Percentiles rank a stretch among this genome's conserved stretches.
phyloP scores from a whole-genome alignment of 2,329 filamentous ascomycete species.

The Verticillium nubilum region DNA sequence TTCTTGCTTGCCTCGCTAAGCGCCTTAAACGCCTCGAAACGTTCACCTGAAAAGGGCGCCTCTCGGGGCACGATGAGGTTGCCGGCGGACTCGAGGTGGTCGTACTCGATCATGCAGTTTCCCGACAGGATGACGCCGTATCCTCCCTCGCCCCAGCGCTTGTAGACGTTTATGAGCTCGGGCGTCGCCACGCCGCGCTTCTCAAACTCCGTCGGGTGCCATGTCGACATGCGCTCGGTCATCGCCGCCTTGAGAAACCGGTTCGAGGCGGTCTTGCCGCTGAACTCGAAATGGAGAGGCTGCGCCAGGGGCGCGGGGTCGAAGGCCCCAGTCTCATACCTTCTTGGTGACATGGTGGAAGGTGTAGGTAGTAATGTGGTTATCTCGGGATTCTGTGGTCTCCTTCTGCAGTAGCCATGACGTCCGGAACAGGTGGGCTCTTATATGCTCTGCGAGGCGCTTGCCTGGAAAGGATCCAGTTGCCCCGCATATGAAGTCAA shows the following conservation, averaged over 20 bases:
- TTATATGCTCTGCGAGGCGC: too few relatives aligned
- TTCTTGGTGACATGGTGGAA: too few relatives aligned
- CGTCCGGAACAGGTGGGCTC: too few relatives aligned
- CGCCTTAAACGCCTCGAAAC: constrained; percentile 52
- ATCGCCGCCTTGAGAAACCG: constrained; percentile 63
- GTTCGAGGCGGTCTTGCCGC: constrained; percentile 52
- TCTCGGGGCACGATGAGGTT: constrained; percentile 51
- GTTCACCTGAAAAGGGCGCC: constrained; percentile 44
- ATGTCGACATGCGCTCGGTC: constrained; percentile 59
- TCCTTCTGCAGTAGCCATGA: too few relatives aligned
- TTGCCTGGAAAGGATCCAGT: too few relatives aligned
- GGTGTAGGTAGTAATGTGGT: too few relatives aligned
- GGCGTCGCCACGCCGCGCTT: constrained; percentile 38
- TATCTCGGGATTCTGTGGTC: too few relatives aligned
- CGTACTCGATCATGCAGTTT: constrained; percentile 56
- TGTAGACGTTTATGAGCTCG: constrained; percentile 46
- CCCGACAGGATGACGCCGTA: constrained; percentile 51
- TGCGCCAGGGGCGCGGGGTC: constrained; percentile 34
- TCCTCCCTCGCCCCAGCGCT: constrained; percentile 49
- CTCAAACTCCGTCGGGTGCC: constrained; percentile 45
- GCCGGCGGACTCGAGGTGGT: constrained; percentile 47
- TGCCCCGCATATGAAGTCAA: too few relatives aligned
- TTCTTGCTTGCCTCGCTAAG: constrained; percentile 43
- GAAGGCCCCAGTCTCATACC: too few relatives aligned
- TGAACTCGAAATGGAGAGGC: constrained; percentile 44